Evolutionary conservation across 768 basidiomycete genomes (phyloP).

Genomic region (Lactifluus volemus): DNA sequence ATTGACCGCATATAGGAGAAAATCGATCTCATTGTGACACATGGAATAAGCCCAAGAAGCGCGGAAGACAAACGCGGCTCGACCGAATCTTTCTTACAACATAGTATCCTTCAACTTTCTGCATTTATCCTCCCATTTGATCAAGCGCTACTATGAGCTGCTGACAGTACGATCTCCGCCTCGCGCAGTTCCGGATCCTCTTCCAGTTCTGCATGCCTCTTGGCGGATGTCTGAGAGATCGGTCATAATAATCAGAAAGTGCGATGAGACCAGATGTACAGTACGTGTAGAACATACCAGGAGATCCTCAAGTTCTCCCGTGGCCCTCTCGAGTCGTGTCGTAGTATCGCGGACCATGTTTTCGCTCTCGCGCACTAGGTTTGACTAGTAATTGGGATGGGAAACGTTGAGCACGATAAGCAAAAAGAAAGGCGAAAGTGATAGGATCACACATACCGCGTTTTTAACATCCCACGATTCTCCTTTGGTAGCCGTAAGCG

Average conservation of each 20-base stretch:
- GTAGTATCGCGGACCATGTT: slow-evolving; percentile 72
- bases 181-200: slow-evolving; percentile 28
- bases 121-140: background rate
- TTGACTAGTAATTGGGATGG: background rate
- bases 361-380: slow-evolving; percentile 56
- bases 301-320: slow-evolving; percentile 54
- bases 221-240: slow-evolving; percentile 34
- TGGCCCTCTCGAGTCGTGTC: slow-evolving; percentile 50
- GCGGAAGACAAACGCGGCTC: no score
- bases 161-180: slow-evolving; percentile 51
- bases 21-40: no score
- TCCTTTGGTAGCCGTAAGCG: slow-evolving; percentile 44
- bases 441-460: slow-evolving; percentile 37
- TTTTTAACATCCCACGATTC: slow-evolving; percentile 75
- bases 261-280: background rate
- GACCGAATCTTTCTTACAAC: no score
- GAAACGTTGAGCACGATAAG: background rate
- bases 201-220: slow-evolving; percentile 32
- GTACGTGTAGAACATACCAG: slow-evolving; percentile 43
- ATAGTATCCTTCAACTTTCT: no score
- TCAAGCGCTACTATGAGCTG: slow-evolving; percentile 6
- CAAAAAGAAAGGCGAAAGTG: no score
- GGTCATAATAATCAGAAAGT: no score
- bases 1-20: no score
- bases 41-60: no score